A percentile compares a stretch with the other conserved stretches of the same genome.
Conservation (phyloP, 345 rosid genomes). For the Citrus hindsii region DNA sequence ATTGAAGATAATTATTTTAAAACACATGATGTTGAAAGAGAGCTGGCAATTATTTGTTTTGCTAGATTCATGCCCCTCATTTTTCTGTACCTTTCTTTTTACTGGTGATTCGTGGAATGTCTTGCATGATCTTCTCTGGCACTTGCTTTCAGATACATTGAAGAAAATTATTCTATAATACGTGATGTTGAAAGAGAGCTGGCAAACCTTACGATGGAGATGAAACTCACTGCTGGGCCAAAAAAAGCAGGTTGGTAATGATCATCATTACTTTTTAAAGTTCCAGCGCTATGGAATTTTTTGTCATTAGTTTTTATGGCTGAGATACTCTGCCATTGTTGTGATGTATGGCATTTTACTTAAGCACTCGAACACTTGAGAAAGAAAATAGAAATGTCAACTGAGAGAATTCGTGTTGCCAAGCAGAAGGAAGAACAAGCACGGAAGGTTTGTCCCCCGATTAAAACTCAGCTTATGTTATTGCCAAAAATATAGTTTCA, state of each 20-base stretch:
- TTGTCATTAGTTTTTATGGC: constrained; percentile 1
- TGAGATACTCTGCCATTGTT: constrained; percentile 20
- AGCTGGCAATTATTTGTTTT: constrained; percentile 33
- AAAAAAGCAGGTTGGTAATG: constrained; percentile 71
- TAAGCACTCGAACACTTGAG: constrained; percentile 84
- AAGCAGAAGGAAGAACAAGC: constrained; percentile 84
- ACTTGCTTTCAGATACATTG: constrained; percentile 56
- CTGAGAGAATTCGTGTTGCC: constrained; percentile 66
- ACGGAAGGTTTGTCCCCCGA: constrained; percentile 47
- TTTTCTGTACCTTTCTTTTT: background rate
- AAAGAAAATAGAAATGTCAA: constrained; percentile 77
- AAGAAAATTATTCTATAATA: constrained; percentile 79
- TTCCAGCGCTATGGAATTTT: constrained; percentile 6
- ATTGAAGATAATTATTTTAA: constrained; percentile 82
- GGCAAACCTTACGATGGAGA: constrained; percentile 68
- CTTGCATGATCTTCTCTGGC: constrained; percentile 1
- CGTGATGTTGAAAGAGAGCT: constrained; percentile 87
- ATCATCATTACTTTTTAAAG: background rate
- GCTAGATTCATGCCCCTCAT: background rate
- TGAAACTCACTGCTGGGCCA: constrained; percentile 98
- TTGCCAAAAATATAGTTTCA: background rate
- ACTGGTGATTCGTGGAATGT: background rate
- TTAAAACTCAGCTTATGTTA: background rate
- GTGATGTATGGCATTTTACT: constrained; percentile 16
- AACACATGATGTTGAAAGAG: constrained; percentile 81